Conservation (phyloP, 768 basidiomycete genomes). For the Chalciporus pseudorubinellus region DNA sequence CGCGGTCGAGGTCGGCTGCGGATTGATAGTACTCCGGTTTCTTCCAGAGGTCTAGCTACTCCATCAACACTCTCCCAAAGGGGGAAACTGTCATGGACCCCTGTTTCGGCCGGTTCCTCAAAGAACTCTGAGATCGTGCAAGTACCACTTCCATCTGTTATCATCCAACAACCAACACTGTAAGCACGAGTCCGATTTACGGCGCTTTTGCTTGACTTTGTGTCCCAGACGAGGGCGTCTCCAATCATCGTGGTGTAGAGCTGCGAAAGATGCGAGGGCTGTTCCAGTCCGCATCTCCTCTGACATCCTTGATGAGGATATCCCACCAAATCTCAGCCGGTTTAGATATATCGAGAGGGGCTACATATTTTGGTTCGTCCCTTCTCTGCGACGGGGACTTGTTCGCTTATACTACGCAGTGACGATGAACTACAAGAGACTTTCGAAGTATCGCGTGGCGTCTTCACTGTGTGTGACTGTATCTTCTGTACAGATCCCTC, state of each 20-base stretch:
- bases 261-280: conserved; percentile 26
- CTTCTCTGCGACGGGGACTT: background rate
- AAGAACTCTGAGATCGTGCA: background rate
- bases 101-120: conserved; percentile 15
- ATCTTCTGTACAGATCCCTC: conserved; percentile 31
- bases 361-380: conserved; percentile 46
- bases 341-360: conserved; percentile 55
- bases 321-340: conserved; percentile 40
- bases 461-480: conserved; percentile 48
- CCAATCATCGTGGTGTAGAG: conserved; percentile 31
- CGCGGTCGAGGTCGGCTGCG: conserved; percentile 5
- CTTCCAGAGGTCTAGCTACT: conserved; percentile 5
- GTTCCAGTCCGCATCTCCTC: conserved; percentile 34
- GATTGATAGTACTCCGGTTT: conserved; percentile 1
- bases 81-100: conserved; percentile 1
- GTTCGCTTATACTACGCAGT: conserved; percentile 14
- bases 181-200: conserved; percentile 1
- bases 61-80: conserved; percentile 7
- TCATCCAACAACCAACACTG: conserved; percentile 23
- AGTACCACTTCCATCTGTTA: conserved; percentile 14
- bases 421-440: conserved; percentile 13
- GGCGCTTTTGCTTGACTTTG: conserved; percentile 2
- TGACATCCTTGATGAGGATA: conserved; percentile 33
- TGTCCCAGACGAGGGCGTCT: conserved; percentile 24
- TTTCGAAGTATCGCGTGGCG: conserved; percentile 28